Evolutionary conservation across 495 filamentous ascomycete species (phyloP).

Genomic region (Tetracladium marchalianum): DNA sequence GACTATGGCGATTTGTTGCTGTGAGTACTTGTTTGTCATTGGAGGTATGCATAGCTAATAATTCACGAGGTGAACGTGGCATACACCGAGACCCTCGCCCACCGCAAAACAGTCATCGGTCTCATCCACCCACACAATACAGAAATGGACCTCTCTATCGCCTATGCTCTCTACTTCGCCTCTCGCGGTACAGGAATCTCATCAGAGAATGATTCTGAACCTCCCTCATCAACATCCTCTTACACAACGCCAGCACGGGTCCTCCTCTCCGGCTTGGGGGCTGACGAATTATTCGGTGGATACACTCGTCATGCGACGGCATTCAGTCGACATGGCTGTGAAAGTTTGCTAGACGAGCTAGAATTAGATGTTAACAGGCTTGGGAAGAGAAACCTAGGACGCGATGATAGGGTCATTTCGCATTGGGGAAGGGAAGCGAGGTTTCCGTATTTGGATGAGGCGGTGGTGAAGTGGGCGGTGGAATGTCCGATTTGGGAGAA

Average conservation of each 20-base stretch:
- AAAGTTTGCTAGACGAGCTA: constrained; percentile 71
- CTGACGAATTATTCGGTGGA: constrained; percentile 92
- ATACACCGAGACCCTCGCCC: constrained; percentile 60
- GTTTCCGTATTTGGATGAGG: constrained; percentile 89
- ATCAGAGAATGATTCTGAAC: background rate
- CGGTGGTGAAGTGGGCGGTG: constrained; percentile 72
- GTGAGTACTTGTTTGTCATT: constrained; percentile 26
- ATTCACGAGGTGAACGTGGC: constrained; percentile 65
- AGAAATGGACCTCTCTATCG: constrained; percentile 98
- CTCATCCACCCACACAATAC: constrained; percentile 91
- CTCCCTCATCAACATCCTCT: background rate
- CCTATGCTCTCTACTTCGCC: constrained; percentile 85
- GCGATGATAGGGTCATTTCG: constrained; percentile 84
- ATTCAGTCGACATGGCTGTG: constrained; percentile 54
- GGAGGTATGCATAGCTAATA: background rate
- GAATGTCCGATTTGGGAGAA: constrained; percentile 67
- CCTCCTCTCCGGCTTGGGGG: constrained; percentile 84
- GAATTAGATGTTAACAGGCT: constrained; percentile 78
- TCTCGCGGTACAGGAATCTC: constrained; percentile 61
- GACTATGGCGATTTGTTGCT: constrained; percentile 71
- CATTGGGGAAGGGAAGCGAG: constrained; percentile 85
- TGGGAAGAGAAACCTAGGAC: constrained; percentile 84
- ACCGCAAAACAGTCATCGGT: constrained; percentile 57
- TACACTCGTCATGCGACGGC: constrained; percentile 79
- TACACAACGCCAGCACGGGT: constrained; percentile 72